Evolutionary conservation across 192 early-diverging fungal genomes (phyloP).

Genomic region (Rhizophagus sp.): DNA sequence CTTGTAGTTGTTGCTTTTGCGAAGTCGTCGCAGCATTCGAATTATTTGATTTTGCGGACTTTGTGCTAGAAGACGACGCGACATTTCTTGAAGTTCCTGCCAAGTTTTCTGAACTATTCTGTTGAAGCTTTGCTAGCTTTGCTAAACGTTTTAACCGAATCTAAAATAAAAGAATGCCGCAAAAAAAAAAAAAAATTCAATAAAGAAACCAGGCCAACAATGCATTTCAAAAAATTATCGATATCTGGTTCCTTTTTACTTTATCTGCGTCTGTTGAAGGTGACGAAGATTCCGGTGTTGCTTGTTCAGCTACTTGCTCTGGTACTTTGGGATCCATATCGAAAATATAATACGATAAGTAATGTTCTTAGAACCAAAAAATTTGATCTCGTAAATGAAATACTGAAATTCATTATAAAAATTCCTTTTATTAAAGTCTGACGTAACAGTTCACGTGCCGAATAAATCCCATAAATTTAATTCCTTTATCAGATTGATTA

Average conservation of each 20-base stretch:
- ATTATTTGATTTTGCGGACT: background rate
- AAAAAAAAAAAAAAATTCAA: background rate
- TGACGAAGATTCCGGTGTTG: background rate
- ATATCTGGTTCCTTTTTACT: background rate
- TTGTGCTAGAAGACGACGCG: conserved; percentile 8
- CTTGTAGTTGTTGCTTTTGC: background rate
- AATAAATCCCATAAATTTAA: conserved; percentile 15
- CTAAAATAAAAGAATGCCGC: conserved; percentile 34
- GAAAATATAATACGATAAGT: background rate
- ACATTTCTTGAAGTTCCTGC: background rate
- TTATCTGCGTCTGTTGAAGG: conserved; percentile 22
- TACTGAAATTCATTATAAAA: background rate
- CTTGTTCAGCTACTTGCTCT: background rate
- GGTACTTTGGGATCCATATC: background rate
- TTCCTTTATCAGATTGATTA: background rate
- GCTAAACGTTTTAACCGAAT: conserved; percentile 66
- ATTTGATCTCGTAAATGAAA: no score
- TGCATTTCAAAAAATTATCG: background rate
- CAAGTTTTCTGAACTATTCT: conserved; percentile 6
- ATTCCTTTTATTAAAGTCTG: background rate
- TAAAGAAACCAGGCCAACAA: no score
- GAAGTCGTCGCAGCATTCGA: background rate
- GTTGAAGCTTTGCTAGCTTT: conserved; percentile 62
- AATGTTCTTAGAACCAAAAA: no score
- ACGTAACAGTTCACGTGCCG: background rate